Base-by-base conservation (phyloP, 2,329 filamentous ascomycete species). In the Podosphaera fusca region DNA sequence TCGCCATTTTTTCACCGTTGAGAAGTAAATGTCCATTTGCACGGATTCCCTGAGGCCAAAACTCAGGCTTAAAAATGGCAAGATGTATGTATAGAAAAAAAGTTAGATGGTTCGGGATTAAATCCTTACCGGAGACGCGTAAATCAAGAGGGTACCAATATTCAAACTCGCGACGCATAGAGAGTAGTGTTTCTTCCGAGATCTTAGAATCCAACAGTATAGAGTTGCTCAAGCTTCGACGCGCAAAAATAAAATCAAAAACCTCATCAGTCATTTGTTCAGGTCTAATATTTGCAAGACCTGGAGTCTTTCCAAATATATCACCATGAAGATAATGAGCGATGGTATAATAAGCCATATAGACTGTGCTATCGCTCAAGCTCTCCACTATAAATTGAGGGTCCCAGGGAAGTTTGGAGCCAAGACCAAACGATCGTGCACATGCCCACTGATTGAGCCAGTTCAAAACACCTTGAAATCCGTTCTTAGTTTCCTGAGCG, bases 1-100 rank as follows among this genome's bases (percentile, higher is more conserved):
- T 98, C 69, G 82, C 85, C 92, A 98, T 98, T 78, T 98, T 98
- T 69, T 95, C 87, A 55, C 90, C 90, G 69, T 98, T 98, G 61
- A 98, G 76, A 70, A 94, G 80, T 65, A 96, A 73, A 71, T 96
- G 90, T 1, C 92, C 92, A 67, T 98, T 98, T 60, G 85, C 82
- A 62, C 92, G 84, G 62, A 96, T 77, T 60, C 82, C 82, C 55
- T 78, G 78, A 9, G 92, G 92, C 88, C 90, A 95, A 74, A 88
- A 94, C 69, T 90, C 80, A 59, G 79, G 78, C 10, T 82, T 79
- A 76, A 95, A 96, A 49, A 98, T 77, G 9, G 92, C 92, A 61
- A 92, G 70, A 70, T 96, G 92, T 63, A 90, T 84, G 73, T 96
- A 96, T 57, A 96, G 77, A 77, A 85, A 92, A 75, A 96, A 95